Base-by-base conservation (phyloP, 495 filamentous ascomycete species). In the Tuber calosporum region DNA sequence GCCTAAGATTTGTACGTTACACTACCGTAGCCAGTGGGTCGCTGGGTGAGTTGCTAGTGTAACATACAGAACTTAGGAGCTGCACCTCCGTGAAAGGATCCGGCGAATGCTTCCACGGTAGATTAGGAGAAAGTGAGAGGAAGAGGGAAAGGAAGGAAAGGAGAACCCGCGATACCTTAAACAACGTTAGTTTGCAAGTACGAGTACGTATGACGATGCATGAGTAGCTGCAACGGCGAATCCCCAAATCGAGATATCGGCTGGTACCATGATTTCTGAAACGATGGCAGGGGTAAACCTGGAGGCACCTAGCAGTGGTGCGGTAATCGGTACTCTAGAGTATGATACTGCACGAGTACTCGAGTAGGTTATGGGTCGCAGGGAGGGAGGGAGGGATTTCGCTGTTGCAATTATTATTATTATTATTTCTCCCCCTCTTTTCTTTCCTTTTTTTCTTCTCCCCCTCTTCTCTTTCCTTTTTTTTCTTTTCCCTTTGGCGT, bases 231-330 rank as follows among this genome's bases (percentile, higher is more conserved):
- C 53, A 62, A 34, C 53, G 26, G 26, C 26, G 26, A 62, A 62
- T 62, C 26, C 53, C 26, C 26, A 34, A 26, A 62, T 62, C 11
- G 7, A 62, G 53, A 34, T 62, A 62, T 1, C 13, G 53, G 26
- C 30, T 15, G 53, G 34, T 62, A 34, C 53, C 53, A 11, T 34
- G 26, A 34, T 34, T 17, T 34, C 53, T 34, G 26, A 62, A 62
- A 62, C 53, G 3, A 62, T 34, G 9, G 48, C 48, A 58, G 48
- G n/a, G 48, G 8, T 58, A 1, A 26, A 13, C 48, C n/a, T n/a
- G 9, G 48, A 58, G n/a, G n/a, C n/a, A 58, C 48, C 48, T n/a
- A 58, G 48, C 48, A n/a, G 48, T 58, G 48, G 48, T 58, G 48
- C n/a, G n/a, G n/a, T 7, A 30, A 58, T 58, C 48, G 48, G 48